phyloP scores from a whole-genome alignment of 2,329 filamentous ascomycete genomes.

The Hortaea werneckii region DNA sequence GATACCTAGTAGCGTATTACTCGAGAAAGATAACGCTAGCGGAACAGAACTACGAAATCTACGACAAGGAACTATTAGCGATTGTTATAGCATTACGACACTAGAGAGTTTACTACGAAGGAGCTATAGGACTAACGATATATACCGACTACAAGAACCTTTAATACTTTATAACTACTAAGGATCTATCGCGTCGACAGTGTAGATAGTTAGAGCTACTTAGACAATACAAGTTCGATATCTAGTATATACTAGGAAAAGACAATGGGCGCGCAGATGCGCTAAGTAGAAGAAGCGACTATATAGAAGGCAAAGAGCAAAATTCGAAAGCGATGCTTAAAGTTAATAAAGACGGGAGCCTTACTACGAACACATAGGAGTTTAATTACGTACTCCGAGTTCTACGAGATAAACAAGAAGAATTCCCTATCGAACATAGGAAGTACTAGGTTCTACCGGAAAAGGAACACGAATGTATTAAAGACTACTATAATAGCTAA shows the following conservation, averaged over 20 bases:
- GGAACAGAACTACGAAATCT: slow-evolving; percentile 26
- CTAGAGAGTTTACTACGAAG: slow-evolving; percentile 3
- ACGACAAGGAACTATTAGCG: slow-evolving; percentile 28
- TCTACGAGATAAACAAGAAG: slow-evolving; percentile 3
- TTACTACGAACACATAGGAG: slow-evolving; percentile 1
- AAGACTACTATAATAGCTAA: slow-evolving; percentile 7
- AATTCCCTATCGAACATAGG: slow-evolving; percentile 5
- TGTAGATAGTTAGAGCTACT: background rate
- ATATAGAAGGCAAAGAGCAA: slow-evolving; percentile 1
- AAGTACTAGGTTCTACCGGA: slow-evolving; percentile 6
- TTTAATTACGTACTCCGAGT: background rate
- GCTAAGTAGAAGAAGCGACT: background rate
- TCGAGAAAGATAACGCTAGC: slow-evolving; percentile 14
- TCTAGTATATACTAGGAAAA: slow-evolving; percentile 1
- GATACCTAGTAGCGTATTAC: slow-evolving; percentile 14
- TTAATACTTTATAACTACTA: slow-evolving; percentile 20
- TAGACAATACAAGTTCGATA: slow-evolving; percentile 2
- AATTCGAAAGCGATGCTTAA: background rate
- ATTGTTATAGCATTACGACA: slow-evolving; percentile 20
- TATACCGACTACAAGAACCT: slow-evolving; percentile 23
- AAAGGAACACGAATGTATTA: slow-evolving; percentile 6
- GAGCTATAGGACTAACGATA: slow-evolving; percentile 6
- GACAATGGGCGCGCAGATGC: slow-evolving; percentile 1
- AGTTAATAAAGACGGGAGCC: background rate
- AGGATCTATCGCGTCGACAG: slow-evolving; percentile 15